Conservation (phyloP, 192 early-diverging fungal genomes). For the Coemansia sp. region DNA sequence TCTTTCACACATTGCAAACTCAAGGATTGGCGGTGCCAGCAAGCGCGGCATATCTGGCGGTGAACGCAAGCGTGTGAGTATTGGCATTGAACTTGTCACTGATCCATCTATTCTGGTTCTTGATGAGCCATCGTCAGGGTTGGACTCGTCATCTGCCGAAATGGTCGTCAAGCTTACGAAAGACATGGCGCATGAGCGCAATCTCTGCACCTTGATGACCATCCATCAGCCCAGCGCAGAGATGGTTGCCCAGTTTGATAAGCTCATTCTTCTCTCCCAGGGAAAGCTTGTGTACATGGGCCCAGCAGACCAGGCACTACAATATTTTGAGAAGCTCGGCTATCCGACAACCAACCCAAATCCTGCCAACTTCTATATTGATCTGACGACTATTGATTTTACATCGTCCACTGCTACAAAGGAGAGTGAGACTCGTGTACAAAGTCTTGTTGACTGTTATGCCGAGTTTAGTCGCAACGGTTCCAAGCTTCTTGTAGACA, state of each 20-base stretch:
- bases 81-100: conserved; percentile 47
- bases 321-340: conserved; percentile 49
- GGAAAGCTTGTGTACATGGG: conserved; percentile 66
- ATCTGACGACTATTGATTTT: conserved; percentile 56
- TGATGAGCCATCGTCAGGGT: too few species aligned
- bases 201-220: conserved; percentile 73
- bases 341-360: conserved; percentile 61
- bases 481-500: not conserved
- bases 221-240: conserved; percentile 86
- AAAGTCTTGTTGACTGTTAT: conserved; percentile 21
- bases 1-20: conserved; percentile 57
- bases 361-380: conserved; percentile 66
- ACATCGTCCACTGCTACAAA: conserved; percentile 23
- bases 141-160: conserved; percentile 64
- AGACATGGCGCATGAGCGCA: conserved; percentile 54
- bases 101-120: conserved; percentile 44
- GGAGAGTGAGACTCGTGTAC: conserved; percentile 35
- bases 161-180: conserved; percentile 58
- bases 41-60: conserved; percentile 54
- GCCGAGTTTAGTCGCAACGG: conserved; percentile 3
- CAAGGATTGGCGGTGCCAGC: conserved; percentile 43
- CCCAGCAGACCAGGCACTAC: conserved; percentile 20
- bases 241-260: conserved; percentile 74
- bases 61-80: conserved; percentile 52
- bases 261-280: conserved; percentile 64